Evolutionary conservation across 202 grass and related monocot species (phyloP), one percentile per base, ranked within the genome.

Genomic region (Zizania palustris): DNA sequence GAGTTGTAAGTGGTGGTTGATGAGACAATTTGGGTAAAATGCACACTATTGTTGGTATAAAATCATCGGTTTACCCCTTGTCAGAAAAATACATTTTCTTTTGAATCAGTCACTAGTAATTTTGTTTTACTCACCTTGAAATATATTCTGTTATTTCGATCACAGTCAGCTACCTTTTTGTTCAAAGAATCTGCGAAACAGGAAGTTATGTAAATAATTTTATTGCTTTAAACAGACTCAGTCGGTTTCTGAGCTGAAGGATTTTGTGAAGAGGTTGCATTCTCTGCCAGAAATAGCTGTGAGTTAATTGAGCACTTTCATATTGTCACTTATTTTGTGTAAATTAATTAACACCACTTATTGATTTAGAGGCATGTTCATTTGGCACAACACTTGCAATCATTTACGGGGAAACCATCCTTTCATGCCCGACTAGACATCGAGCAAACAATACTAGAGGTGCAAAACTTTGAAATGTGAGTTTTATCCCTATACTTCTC

Each of bases 331-430:
- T 44, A 7, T 62, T 77, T 57, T 81, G 21, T 41, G 49, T 84
- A 43, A 58, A 60, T 71, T 82, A 60, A 84, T 75, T 90, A 65
- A 82, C 51, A 35, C 53, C 33, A 74, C 67, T 45, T 22, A 4
- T 69, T 88, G 51, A 48, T 78, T 18, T 75, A 97, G 94, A 94
- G 95, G 66, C 95, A 98, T 81, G 87, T 98, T 71, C 87, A 98
- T 86, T 85, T 98, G 44, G 95, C 95, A 43, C 91, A 94, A 90
- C 95, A 94, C 85, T 90, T 98, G 87, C 89, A 98, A 98, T 94
- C 95, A 45, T 98, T 98, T 81, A 92, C 91, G 54, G 80, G 83
- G 73, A 98, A 94, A 72, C 91, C 95, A 28, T 92, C 91, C 6
- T 98, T 98, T 80, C 95, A 98, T 88, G 89, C 89, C 38, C 82